Percentiles rank a stretch among this genome's conserved stretches.
phyloP scores from a whole-genome alignment of 2,329 filamentous ascomycete genomes.

The Penicillium freii region DNA sequence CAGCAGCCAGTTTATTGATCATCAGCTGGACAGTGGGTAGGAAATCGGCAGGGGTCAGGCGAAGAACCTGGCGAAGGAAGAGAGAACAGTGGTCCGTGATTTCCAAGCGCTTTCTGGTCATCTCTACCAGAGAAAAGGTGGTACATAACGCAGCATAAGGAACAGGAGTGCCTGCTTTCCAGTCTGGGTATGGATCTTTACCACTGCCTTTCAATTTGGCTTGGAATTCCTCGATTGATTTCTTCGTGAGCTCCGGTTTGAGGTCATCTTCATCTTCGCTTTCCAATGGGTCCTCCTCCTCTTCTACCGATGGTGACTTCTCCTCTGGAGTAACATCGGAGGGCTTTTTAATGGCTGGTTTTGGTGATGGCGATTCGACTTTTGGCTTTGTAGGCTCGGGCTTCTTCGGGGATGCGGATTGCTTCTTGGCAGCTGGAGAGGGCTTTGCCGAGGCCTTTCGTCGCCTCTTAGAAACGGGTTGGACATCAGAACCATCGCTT shows the following conservation, averaged over 20 bases:
- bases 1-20: conserved; percentile 96
- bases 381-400: conserved; percentile 17
- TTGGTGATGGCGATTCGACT: conserved; percentile 23
- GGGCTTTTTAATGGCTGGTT: conserved; percentile 37
- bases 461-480: conserved; percentile 59
- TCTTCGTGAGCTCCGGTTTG: conserved; percentile 69
- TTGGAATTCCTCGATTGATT: conserved; percentile 78
- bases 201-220: conserved; percentile 65
- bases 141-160: conserved; percentile 93
- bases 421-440: conserved; percentile 30
- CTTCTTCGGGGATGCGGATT: conserved; percentile 23
- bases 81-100: conserved; percentile 87
- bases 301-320: conserved; percentile 34
- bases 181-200: conserved; percentile 90
- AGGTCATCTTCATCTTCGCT: conserved; percentile 59
- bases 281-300: conserved; percentile 42
- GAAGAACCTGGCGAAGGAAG: conserved; percentile 90
- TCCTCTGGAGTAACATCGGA: conserved; percentile 45
- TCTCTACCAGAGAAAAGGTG: conserved; percentile 91
- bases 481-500: conserved; percentile 56
- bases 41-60: conserved; percentile 83
- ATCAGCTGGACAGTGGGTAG: conserved; percentile 87
- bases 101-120: conserved; percentile 85
- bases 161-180: conserved; percentile 82
- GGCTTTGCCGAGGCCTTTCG: conserved; percentile 39